phyloP scores from a whole-genome alignment of 306 rosid genomes.

The Acmispon strigosus region DNA sequence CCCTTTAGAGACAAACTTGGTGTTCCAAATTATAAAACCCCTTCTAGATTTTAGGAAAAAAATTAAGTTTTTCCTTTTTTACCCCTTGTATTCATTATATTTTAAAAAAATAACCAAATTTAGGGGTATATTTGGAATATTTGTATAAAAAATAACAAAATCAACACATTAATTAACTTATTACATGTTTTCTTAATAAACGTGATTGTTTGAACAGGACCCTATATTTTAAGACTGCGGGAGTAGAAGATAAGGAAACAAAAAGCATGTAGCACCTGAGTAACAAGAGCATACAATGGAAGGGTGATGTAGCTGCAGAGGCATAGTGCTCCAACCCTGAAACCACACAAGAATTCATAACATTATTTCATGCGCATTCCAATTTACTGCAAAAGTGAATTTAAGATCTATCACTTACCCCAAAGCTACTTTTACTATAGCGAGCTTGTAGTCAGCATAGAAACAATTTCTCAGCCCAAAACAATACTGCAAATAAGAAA shows the following conservation, averaged over 20 bases:
- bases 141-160: too few relatives aligned
- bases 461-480: constrained; percentile 72
- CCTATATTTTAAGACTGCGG: too few relatives aligned
- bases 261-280: constrained; percentile 58
- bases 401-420: constrained; percentile 52
- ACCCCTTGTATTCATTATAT: too few relatives aligned
- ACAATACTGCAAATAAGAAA: constrained; percentile 64
- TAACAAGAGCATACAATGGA: constrained; percentile 88
- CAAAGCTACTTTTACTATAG: constrained; percentile 52
- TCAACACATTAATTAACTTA: too few relatives aligned
- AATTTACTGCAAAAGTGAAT: background rate
- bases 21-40: too few relatives aligned
- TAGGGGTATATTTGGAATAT: too few relatives aligned
- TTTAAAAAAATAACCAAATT: too few relatives aligned
- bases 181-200: too few relatives aligned
- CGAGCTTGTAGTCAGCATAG: constrained; percentile 55
- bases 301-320: constrained; percentile 93
- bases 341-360: constrained; percentile 12
- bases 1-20: too few relatives aligned
- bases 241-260: background rate
- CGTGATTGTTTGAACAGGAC: too few relatives aligned
- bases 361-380: background rate
- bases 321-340: constrained; percentile 52
- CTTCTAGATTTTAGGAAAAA: too few relatives aligned
- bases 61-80: too few relatives aligned